These are phyloP conservation scores for Plasmodium inui DNA, from an alignment of 169 alveolate species.

Conservation along the genomic window DNA sequence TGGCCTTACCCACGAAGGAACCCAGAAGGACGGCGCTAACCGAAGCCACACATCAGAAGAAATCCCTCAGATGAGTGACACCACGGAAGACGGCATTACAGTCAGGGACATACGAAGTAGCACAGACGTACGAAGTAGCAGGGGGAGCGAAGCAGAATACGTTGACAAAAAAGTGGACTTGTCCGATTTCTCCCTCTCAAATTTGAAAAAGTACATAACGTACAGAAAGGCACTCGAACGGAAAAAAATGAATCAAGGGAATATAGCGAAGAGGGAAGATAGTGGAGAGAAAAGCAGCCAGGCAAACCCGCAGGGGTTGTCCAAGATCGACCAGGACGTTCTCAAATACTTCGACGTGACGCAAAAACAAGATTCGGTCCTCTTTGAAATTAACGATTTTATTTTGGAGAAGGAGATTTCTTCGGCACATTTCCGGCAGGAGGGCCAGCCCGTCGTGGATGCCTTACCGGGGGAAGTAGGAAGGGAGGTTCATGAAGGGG, in stretches of 20 bases:
- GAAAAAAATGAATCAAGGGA: background rate
- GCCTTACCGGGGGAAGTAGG: background rate
- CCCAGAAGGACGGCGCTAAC: background rate
- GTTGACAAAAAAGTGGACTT: constrained; percentile 11
- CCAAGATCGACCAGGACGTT: background rate
- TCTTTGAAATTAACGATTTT: constrained; percentile 29
- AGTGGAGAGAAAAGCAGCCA: background rate
- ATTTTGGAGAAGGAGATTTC: constrained; percentile 12
- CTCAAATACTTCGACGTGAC: constrained; percentile 60
- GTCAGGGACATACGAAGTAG: background rate
- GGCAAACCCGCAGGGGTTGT: background rate
- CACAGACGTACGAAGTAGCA: background rate
- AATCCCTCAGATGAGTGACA: background rate
- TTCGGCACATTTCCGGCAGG: background rate
- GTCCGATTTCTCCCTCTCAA: constrained; percentile 37
- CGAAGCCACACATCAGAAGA: background rate
- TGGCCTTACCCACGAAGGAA: background rate
- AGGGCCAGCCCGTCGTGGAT: background rate
- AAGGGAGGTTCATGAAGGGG: background rate
- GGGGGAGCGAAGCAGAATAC: background rate
- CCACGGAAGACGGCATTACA: background rate
- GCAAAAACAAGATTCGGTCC: constrained; percentile 29
- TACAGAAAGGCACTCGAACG: background rate
- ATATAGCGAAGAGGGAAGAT: background rate
- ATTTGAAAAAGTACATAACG: constrained; percentile 19